Evolutionary conservation across 192 early-diverging fungal species (phyloP).

Genomic region (Coemansia sp.): DNA sequence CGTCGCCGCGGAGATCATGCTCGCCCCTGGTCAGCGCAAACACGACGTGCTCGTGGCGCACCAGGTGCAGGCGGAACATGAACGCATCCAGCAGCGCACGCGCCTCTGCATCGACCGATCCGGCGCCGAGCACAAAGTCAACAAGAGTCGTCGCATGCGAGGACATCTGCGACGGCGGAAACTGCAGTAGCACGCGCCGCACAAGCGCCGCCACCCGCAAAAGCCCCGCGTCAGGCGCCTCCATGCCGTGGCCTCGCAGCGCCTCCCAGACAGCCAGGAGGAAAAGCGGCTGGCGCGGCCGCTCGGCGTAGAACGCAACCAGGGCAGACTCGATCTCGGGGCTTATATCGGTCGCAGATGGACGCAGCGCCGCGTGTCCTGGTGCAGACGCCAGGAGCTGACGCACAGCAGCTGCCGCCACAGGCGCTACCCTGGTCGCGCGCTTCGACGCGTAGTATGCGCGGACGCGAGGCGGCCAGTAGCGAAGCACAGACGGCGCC

Average conservation of each 20-base stretch:
- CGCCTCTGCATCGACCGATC: conserved; percentile 25
- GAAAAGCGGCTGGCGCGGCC: conserved; percentile 62
- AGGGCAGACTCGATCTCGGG: conserved; percentile 31
- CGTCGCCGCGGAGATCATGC: conserved; percentile 54
- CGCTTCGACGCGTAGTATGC: conserved; percentile 33
- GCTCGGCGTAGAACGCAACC: conserved; percentile 57
- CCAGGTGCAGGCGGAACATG: conserved; percentile 67
- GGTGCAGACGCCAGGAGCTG: conserved; percentile 25
- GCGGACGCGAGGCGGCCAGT: conserved; percentile 35
- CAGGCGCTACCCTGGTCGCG: not conserved
- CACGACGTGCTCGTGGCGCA: conserved; percentile 67
- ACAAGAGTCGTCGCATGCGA: conserved; percentile 64
- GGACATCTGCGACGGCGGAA: conserved; percentile 69
- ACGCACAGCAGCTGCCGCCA: conserved; percentile 20
- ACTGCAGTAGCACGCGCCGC: conserved; percentile 63
- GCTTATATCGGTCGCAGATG: conserved; percentile 4
- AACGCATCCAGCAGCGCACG: conserved; percentile 59
- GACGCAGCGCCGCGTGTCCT: conserved; percentile 29
- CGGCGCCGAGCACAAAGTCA: conserved; percentile 59
- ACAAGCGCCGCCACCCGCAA: conserved; percentile 44
- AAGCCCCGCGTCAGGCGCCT: not conserved
- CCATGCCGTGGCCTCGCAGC: conserved; percentile 21
- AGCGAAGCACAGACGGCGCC: conserved; percentile 46
- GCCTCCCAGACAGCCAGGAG: conserved; percentile 67
- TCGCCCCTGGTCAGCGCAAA: conserved; percentile 66